phyloP scores from a whole-genome alignment of 225 moss, liverwort and hornwort genomes.

The Ulota crispa region DNA sequence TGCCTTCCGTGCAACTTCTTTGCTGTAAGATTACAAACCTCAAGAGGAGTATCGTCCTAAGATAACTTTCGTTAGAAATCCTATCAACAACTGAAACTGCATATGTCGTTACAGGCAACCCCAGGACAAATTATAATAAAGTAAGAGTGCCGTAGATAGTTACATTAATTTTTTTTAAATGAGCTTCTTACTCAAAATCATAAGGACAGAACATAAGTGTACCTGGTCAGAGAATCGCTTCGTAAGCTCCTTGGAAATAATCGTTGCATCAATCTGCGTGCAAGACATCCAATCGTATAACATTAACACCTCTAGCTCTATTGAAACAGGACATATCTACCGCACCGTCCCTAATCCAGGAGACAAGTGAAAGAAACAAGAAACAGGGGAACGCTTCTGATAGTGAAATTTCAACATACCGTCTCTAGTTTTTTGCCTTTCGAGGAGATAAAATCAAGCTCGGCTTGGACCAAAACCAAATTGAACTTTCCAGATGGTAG shows the following conservation, averaged over 20 bases:
- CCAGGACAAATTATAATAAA: not conserved
- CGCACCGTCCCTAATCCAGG: not conserved
- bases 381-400: not conserved
- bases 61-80: not conserved
- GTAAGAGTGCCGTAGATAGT: not conserved
- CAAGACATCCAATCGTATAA: conserved; percentile 6
- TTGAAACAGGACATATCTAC: not conserved
- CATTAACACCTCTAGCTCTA: conserved; percentile 8
- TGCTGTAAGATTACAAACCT: not conserved
- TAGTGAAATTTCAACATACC: conserved; percentile 34
- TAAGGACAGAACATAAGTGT: conserved; percentile 1
- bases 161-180: not conserved
- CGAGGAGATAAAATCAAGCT: conserved; percentile 64
- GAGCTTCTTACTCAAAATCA: not conserved
- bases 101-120: not conserved
- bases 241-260: conserved; percentile 61
- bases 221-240: conserved; percentile 75
- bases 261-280: conserved; percentile 72
- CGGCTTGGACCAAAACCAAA: conserved; percentile 55
- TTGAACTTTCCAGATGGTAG: conserved; percentile 46
- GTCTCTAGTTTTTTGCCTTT: conserved; percentile 67
- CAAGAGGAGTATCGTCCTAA: conserved; percentile 1
- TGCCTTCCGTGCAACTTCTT: not conserved
- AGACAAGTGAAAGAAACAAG: conserved; percentile 1
- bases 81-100: not conserved